Base-by-base conservation (phyloP, 192 early-diverging fungal genomes). In the Funneliformis geosporum region DNA sequence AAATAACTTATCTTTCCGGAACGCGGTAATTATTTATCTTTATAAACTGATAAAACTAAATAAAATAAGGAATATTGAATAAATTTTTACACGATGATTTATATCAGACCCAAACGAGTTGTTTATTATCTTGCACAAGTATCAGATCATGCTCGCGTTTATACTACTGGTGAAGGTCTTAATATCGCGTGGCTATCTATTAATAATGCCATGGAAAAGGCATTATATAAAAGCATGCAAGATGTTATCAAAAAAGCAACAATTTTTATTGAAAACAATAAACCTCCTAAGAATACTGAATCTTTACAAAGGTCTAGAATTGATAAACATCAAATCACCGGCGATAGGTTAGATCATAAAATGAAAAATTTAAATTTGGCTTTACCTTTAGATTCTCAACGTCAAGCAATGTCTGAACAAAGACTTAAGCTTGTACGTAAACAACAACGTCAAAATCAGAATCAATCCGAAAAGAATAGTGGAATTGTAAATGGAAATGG, bases 1-100 rank as follows among this genome's bases (percentile, higher is more conserved):
- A 94, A 83, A 86, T 95, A 80, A 92, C 92, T 86, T 95, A 95
- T 82, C 87, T 95, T 25, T 92, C 92, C 38, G 92, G 92, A 38
- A 92, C 90, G 61, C 88, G 87, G 89, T 87, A 87, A 73, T 23
- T 2, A 5, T 80, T 46, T 18, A 73, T 33, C 11, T 71, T 11
- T 62, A 70, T 38, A 21, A 8, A 46, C 8, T 55, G 11, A 25
- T 46, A 28, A 25, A 39, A 27, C 8, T 25, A 42, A 59, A 40
- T 23, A 25, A 8, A 44, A n/a, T 10, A 75, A 16, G 3, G 5
- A 10, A 69, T 47, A 21, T n/a, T 81, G 0, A 73, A 2, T 40
- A 23, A 27, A 28, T 18, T 61, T 75, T 27, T 60, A 71, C n/a
- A n/a, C n/a, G 11, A 21, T 50, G 60, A 5, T 70, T 18, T 60